A percentile compares a stretch with the other conserved stretches of the same genome.
phyloP scores from a whole-genome alignment of 768 basidiomycete genomes.

The Daedalea quercina region DNA sequence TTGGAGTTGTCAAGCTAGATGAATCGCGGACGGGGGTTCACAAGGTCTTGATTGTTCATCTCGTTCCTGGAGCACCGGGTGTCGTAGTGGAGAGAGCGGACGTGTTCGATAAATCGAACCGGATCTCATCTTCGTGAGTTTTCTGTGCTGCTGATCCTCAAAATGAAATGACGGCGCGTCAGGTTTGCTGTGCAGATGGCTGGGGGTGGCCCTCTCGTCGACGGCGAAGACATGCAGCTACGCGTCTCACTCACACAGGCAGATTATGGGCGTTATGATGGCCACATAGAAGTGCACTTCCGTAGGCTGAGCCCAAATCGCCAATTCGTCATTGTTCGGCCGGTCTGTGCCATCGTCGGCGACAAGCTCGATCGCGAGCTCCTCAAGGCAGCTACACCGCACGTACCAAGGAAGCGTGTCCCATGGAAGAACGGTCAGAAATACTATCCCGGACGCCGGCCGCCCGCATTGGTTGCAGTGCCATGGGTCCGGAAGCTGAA shows the following conservation, averaged over 20 bases:
- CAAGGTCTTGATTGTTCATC: constrained; percentile 6
- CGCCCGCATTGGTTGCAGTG: constrained; percentile 10
- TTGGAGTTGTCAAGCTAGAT: constrained; percentile 41
- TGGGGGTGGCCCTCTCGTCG: background rate
- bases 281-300: constrained; percentile 47
- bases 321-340: constrained; percentile 1
- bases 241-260: constrained; percentile 26
- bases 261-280: constrained; percentile 39
- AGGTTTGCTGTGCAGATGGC: background rate
- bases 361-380: background rate
- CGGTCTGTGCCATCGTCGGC: constrained; percentile 1
- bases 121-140: constrained; percentile 5
- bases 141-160: background rate
- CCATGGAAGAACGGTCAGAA: background rate
- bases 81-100: constrained; percentile 8
- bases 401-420: background rate
- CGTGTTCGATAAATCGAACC: background rate
- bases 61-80: constrained; percentile 4
- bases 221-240: background rate
- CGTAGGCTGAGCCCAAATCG: constrained; percentile 14
- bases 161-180: background rate
- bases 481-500: constrained; percentile 12
- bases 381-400: background rate
- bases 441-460: background rate
- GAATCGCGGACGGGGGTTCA: constrained; percentile 18